Evolutionary conservation across 306 rosid genomes (phyloP).

Genomic region (Lathyrus oleraceus): DNA sequence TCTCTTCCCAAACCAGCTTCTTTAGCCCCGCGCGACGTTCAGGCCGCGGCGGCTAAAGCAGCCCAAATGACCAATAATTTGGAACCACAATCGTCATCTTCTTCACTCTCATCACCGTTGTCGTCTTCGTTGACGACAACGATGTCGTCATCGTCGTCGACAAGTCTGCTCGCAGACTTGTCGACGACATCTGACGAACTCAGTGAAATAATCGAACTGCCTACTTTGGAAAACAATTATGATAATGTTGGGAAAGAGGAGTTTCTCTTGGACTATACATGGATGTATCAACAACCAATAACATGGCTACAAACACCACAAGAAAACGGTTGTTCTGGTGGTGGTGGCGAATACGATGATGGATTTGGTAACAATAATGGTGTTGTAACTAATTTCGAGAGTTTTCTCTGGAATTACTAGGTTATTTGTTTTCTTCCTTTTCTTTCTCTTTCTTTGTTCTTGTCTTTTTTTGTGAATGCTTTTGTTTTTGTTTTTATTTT

Average conservation of each 20-base stretch:
- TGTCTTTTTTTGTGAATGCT: constrained; percentile 11
- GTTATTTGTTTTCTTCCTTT: not conserved
- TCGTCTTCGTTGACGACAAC: not conserved
- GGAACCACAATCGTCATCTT: not conserved
- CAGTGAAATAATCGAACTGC: constrained; percentile 72
- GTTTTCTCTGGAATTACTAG: constrained; percentile 52
- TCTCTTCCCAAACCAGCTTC: constrained; percentile 79
- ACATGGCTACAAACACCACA: constrained; percentile 12
- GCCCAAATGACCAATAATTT: constrained; percentile 60
- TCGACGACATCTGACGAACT: constrained; percentile 55
- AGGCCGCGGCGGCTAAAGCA: constrained; percentile 77
- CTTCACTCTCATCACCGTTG: constrained; percentile 30
- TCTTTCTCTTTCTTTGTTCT: not conserved
- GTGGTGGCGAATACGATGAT: not conserved
- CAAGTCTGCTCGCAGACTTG: constrained; percentile 31
- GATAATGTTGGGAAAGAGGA: constrained; percentile 50
- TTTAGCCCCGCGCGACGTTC: constrained; percentile 68
- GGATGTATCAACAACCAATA: constrained; percentile 65
- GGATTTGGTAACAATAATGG: constrained; percentile 17
- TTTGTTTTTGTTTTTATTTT: not conserved
- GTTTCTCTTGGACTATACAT: constrained; percentile 61
- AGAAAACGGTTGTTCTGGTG: constrained; percentile 39
- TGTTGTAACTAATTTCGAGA: constrained; percentile 41
- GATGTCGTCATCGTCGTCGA: not conserved
- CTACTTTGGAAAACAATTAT: constrained; percentile 55